phyloP scores from a whole-genome alignment of 495 filamentous ascomycete genomes.

The Neurospora discreta region DNA sequence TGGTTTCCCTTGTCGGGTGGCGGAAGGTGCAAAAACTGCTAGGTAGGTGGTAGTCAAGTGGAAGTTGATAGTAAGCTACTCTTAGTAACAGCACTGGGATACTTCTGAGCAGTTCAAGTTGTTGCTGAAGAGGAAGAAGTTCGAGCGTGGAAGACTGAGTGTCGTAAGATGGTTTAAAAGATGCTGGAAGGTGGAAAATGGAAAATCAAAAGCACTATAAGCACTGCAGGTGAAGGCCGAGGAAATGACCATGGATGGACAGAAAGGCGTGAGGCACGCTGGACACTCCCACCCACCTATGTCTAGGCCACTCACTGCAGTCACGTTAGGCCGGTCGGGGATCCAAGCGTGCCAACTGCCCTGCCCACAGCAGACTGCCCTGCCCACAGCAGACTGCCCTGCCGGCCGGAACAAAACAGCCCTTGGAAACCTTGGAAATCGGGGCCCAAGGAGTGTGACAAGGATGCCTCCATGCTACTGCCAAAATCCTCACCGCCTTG shows the following conservation, averaged over 20 bases:
- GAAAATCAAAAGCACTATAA: not conserved
- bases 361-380: not conserved
- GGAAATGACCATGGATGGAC: not conserved
- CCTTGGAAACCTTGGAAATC: not conserved
- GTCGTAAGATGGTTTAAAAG: not conserved
- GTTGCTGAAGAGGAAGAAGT: not conserved
- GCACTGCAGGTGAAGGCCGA: not conserved
- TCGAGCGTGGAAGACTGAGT: not conserved
- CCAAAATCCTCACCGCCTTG: not conserved
- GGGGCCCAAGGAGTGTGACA: not conserved
- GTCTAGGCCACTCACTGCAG: no score
- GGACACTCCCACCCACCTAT: not conserved
- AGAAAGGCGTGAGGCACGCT: not conserved
- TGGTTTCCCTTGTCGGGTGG: not conserved
- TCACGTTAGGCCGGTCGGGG: not conserved
- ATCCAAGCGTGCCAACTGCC: not conserved
- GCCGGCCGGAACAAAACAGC: not conserved
- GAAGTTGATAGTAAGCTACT: not conserved
- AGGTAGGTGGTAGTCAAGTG: not conserved
- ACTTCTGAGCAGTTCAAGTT: not conserved
- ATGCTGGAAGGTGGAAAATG: not conserved
- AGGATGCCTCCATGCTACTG: not conserved
- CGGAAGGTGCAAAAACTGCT: not conserved
- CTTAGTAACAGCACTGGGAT: not conserved
- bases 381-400: not conserved